Conservation (phyloP, 176 grass and related monocot species). For the Lolium rigidum region DNA sequence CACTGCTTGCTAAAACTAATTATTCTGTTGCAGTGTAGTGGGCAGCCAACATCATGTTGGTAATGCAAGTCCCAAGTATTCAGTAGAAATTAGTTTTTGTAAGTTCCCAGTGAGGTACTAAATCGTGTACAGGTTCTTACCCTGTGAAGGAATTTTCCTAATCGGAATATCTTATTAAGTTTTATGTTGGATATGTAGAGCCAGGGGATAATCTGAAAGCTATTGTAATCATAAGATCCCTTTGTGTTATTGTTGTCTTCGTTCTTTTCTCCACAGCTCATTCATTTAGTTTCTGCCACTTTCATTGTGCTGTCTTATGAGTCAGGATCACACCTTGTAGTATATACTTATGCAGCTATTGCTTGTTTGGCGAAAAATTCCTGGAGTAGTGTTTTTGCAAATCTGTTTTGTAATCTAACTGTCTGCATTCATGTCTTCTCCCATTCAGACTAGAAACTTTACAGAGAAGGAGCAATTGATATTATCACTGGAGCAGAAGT, state of each 20-base stretch:
- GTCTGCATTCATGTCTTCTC: background rate
- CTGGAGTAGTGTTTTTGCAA: background rate
- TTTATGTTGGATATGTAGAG: background rate
- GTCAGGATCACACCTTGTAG: background rate
- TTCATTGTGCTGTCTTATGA: background rate
- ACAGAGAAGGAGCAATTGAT: slow-evolving; percentile 80
- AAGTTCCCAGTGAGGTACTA: background rate
- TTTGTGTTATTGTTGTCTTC: background rate
- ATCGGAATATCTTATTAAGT: slow-evolving; percentile 3
- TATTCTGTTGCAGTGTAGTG: background rate
- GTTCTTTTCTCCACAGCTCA: background rate
- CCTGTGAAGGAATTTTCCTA: slow-evolving; percentile 6
- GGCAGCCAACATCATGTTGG: background rate
- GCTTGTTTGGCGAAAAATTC: background rate
- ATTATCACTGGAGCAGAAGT: slow-evolving; percentile 81
- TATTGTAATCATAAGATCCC: background rate
- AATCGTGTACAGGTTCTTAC: background rate
- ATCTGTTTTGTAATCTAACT: background rate
- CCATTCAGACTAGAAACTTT: slow-evolving; percentile 65
- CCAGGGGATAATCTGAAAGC: slow-evolving; percentile 12
- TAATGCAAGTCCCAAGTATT: slow-evolving; percentile 22
- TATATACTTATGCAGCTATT: background rate
- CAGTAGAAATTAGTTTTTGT: background rate
- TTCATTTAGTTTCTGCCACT: background rate
- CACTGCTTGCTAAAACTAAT: slow-evolving; percentile 15